Evolutionary conservation across 306 rosid species (phyloP), one percentile per base, ranked within the genome.

Genomic region (Oemleria cerasiformis): DNA sequence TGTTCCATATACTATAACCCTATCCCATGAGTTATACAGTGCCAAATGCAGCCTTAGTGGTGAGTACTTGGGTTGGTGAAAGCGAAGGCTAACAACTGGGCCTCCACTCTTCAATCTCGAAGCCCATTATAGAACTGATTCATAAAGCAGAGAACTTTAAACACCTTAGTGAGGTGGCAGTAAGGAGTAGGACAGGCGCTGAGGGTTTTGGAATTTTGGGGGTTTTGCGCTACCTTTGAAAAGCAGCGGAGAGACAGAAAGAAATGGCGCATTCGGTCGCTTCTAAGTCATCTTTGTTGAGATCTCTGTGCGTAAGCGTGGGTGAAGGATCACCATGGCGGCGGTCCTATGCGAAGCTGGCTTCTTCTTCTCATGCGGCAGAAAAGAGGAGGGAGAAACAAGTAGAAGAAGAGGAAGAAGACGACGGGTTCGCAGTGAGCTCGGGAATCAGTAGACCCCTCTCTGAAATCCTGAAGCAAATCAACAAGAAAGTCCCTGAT

Each of bases 401-500:
- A 30, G 57, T 34, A 14, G 72, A 57, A 6, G 64, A n/a, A 2
- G 51, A 9, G 7, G 77, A 50, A 5, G 43, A 43, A 1, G 71
- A 58, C 1, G 51, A 57, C 41, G 56, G 54, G 14, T 68, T 59
- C 4, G 55, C 53, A 41, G 67, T 65, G 30, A 61, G 78, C 74
- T 88, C 96, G 0, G 92, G 96, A 79, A 85, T 92, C 75, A 75
- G 87, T 69, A 85, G 87, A 56, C 91, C 97, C 0, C 80, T 88
- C 12, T 88, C 91, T 43, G 90, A 85, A 73, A 82, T 91, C 62
- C 89, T 91, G 70, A 87, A 87, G 63, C 91, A 88, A 73, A 78
- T 91, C 38, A 91, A 88, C 86, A 92, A 92, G 86, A 92, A 81
- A 58, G 91, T 89, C 42, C 97, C 96, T 0, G 96, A 92, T 11